Evolutionary conservation across 2,329 filamentous ascomycete species (phyloP).

Genomic region (Diaporthe sp.): DNA sequence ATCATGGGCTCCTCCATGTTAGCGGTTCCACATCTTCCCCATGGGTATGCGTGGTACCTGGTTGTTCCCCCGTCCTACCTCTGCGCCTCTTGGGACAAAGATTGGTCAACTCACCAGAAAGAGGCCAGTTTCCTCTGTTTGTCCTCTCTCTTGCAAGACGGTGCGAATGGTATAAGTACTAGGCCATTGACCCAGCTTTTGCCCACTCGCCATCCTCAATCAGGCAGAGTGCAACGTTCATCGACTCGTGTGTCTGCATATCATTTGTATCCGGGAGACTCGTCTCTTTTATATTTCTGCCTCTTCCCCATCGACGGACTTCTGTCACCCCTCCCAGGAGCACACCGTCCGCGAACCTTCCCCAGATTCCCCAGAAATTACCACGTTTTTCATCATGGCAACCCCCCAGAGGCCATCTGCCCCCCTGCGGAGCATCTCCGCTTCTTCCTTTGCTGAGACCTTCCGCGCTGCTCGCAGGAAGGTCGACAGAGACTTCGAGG

Average conservation of each 20-base stretch:
- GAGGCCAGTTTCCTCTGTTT: constrained; percentile 15
- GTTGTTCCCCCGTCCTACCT: constrained; percentile 15
- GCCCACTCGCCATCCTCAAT: background rate
- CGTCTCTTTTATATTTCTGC: constrained; percentile 10
- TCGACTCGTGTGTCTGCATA: constrained; percentile 1
- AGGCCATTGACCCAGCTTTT: constrained; percentile 30
- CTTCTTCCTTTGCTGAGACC: constrained; percentile 52
- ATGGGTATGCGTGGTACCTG: constrained; percentile 30
- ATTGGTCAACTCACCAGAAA: constrained; percentile 30
- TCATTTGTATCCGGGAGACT: background rate
- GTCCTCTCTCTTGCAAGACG: constrained; percentile 2
- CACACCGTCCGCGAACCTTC: background rate
- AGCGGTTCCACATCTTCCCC: constrained; percentile 35
- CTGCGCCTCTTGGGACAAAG: constrained; percentile 6
- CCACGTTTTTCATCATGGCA: constrained; percentile 38
- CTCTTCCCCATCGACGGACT: constrained; percentile 30
- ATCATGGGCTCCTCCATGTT: constrained; percentile 21
- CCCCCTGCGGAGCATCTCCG: constrained; percentile 48
- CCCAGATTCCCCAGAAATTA: constrained; percentile 31
- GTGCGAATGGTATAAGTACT: constrained; percentile 39
- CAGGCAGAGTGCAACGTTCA: constrained; percentile 21
- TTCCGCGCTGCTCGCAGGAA: constrained; percentile 50
- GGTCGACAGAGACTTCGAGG: constrained; percentile 47
- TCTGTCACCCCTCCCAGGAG: constrained; percentile 30
- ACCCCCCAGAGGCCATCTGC: constrained; percentile 48